Base-by-base conservation (phyloP, 192 early-diverging fungal genomes). In the Linnemannia hyalina region DNA sequence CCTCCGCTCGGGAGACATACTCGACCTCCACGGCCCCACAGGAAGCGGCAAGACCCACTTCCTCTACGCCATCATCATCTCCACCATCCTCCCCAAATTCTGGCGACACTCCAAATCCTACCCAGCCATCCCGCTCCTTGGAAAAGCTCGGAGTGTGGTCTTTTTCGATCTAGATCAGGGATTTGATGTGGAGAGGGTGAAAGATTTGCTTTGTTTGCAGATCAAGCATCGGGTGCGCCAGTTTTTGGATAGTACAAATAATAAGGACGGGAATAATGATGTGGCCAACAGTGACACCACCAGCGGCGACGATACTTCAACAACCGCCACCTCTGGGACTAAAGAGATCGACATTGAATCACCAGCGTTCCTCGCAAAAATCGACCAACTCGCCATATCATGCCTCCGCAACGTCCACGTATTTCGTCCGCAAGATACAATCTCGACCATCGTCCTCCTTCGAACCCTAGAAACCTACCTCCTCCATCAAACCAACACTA, bases 31-130 rank as follows among this genome's bases (percentile, higher is more conserved):
- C 38, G 84, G 84, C 1, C 42, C 72, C 20, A 70, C 68, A 22
- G 70, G 84, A 32, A 74, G 74, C 29, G 84, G 84, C 46, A 86
- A 86, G 41, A 86, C 84, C 0, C 42, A 73, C 4, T 36, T 73
- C 52, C 80, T 86, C 16, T 86, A 86, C 72, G 84, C 75, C 38
- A 86, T 86, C n/a, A 81, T 78, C 35, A 74, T 86, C 23, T 44
- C 84, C 4, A 78, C 79, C 6, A 81, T 86, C n/a, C 69, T 86
- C 3, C 84, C 84, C n/a, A 74, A 70, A 35, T 63, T 76, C 26
- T 86, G 84, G 84, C 57, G 65, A 7, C 60, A 86, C 69, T 81
- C 79, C 5, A 76, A 57, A 65, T 65, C 75, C 29, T 55, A 40
- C 1, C 70, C 75, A 1, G 46, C 77, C 0, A 7, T 86, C 0